Evolutionary conservation across 257 asterid species (phyloP).

Genomic region (Solanum virginianum): DNA sequence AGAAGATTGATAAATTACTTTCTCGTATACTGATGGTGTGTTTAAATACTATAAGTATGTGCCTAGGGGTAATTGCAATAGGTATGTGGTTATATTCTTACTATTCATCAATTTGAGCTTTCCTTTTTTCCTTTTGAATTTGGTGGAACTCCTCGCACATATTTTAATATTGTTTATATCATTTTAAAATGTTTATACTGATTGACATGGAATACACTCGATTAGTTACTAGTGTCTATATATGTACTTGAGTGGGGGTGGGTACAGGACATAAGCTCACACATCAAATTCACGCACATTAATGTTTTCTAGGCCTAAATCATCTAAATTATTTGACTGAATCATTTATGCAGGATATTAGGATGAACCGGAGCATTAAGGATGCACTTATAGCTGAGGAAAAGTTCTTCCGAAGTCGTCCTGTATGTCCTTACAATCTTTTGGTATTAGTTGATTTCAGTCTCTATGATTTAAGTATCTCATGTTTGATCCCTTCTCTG

Average conservation of each 20-base stretch:
- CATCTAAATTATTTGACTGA: neutral
- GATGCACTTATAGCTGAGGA: constrained; percentile 92
- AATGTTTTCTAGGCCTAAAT: neutral
- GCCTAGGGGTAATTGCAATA: neutral
- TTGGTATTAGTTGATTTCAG: neutral
- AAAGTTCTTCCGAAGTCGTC: constrained; percentile 72
- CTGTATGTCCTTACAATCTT: constrained; percentile 33
- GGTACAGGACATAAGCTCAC: neutral
- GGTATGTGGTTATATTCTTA: neutral
- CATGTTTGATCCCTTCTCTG: neutral
- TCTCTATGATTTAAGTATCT: neutral
- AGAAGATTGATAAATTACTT: neutral
- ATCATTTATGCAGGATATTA: constrained; percentile 55
- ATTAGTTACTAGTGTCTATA: neutral
- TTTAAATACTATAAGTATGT: neutral
- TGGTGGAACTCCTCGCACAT: neutral
- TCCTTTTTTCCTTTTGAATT: neutral
- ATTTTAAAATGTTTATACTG: neutral
- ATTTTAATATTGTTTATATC: neutral
- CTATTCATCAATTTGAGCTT: neutral
- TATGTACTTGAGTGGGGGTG: neutral
- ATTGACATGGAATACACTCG: neutral
- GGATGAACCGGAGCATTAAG: constrained; percentile 54
- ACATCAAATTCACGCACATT: neutral
- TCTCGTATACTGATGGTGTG: neutral